A percentile compares a stretch with the other conserved stretches of the same genome.
These are phyloP conservation scores for Penicillium sp. DNA, from an alignment of 2,329 filamentous ascomycete species.

Conservation along the genomic window DNA sequence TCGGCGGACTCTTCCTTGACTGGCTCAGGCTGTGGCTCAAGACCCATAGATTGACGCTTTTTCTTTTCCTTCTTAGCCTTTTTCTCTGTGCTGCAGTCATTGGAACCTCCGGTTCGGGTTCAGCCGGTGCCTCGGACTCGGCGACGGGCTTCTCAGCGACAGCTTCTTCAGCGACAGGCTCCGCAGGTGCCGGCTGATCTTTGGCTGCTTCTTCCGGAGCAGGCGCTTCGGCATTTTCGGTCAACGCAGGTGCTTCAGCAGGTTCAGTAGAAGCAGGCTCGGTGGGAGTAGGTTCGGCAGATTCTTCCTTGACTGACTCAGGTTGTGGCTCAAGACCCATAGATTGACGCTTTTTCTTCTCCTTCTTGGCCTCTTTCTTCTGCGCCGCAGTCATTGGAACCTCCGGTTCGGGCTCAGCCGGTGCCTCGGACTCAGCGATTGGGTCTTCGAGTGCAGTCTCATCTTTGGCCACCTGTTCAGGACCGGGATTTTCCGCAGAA, in stretches of 20 bases:
- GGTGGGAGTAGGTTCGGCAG: neutral
- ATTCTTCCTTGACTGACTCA: slow-evolving; percentile 2
- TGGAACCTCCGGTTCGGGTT: slow-evolving; percentile 2
- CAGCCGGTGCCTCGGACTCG: neutral
- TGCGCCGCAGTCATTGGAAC: slow-evolving; percentile 4
- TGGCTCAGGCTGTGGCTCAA: neutral
- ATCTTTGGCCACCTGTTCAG: slow-evolving; percentile 5
- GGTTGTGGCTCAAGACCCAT: neutral
- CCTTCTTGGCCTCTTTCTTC: slow-evolving; percentile 16
- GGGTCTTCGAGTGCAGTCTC: slow-evolving; percentile 1
- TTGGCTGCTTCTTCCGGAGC: neutral
- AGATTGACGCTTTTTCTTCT: slow-evolving; percentile 12
- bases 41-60: slow-evolving; percentile 6
- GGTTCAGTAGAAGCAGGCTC: neutral
- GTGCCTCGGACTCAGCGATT: neutral
- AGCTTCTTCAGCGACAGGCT: neutral
- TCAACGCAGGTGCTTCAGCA: neutral
- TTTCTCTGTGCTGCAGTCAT: slow-evolving; percentile 20
- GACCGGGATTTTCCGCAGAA: neutral
- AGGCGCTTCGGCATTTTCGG: neutral
- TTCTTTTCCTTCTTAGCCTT: slow-evolving; percentile 17
- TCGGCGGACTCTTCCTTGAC: slow-evolving; percentile 1
- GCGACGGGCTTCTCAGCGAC: neutral
- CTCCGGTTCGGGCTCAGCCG: slow-evolving; percentile 1
- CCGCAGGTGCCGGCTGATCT: neutral